These are phyloP conservation scores for Zoysia japonica DNA, from an alignment of 176 grass and related monocot genomes.

Conservation along the genomic window DNA sequence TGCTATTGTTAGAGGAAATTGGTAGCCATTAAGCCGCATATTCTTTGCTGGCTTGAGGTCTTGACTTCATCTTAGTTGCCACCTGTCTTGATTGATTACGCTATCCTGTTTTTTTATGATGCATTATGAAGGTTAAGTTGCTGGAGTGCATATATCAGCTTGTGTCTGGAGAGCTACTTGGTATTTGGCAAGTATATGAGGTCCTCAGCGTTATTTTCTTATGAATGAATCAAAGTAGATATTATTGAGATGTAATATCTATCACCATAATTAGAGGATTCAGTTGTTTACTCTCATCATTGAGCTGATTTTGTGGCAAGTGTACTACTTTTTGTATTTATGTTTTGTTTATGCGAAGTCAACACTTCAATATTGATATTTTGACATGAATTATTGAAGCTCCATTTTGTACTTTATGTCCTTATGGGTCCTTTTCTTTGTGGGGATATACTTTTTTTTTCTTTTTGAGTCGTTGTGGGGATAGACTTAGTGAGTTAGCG, in stretches of 20 bases:
- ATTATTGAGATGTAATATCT: neutral
- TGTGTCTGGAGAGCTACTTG: neutral
- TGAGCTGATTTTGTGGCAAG: constrained; percentile 41
- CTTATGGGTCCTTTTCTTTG: neutral
- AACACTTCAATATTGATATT: constrained; percentile 1
- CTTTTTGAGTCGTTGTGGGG: too few relatives aligned
- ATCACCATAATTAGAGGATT: neutral
- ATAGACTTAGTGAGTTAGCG: too few relatives aligned
- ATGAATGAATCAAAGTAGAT: neutral
- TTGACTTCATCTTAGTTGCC: neutral
- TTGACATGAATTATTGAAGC: constrained; percentile 23
- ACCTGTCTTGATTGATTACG: neutral
- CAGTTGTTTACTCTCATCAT: constrained; percentile 47
- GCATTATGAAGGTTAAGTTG: neutral
- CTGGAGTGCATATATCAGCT: neutral
- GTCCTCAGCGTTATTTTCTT: constrained; percentile 4
- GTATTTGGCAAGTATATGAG: neutral
- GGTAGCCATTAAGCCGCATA: neutral
- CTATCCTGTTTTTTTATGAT: neutral
- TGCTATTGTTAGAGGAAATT: neutral
- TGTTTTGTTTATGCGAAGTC: neutral
- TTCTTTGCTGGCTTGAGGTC: neutral
- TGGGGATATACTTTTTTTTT: too few relatives aligned
- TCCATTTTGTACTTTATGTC: neutral
- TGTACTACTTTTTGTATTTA: neutral